These are phyloP conservation scores for Quercus robur DNA, from an alignment of 306 rosid species.

Conservation along the genomic window DNA sequence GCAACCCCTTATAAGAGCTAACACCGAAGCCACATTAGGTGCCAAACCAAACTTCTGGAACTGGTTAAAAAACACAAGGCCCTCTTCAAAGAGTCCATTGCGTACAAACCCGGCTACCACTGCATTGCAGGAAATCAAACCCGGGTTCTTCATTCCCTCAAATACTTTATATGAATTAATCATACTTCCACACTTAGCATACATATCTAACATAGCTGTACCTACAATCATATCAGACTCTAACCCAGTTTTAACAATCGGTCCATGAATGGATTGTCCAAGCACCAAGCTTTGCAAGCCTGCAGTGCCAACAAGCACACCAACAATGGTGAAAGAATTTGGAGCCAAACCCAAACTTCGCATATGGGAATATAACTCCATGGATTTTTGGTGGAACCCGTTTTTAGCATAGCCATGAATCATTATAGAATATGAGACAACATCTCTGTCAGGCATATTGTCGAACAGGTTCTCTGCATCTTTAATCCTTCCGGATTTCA, in stretches of 20 bases:
- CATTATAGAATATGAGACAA: slow-evolving; percentile 16
- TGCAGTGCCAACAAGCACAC: slow-evolving; percentile 4
- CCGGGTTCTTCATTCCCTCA: not conserved
- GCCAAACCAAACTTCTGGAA: slow-evolving; percentile 1
- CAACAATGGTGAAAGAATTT: slow-evolving; percentile 11
- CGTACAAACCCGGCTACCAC: slow-evolving; percentile 5
- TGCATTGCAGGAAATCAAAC: slow-evolving; percentile 14
- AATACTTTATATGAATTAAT: not conserved
- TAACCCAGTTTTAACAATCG: not conserved
- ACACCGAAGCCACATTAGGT: not conserved
- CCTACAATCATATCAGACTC: slow-evolving; percentile 9
- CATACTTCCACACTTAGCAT: slow-evolving; percentile 13
- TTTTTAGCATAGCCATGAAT: slow-evolving; percentile 14
- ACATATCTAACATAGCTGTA: not conserved
- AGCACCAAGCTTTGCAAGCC: not conserved
- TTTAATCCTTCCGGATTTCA: slow-evolving; percentile 1
- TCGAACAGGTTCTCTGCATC: slow-evolving; percentile 18
- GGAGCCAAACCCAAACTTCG: slow-evolving; percentile 1
- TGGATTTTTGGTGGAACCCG: not conserved
- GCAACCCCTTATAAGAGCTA: not conserved
- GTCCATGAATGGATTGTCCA: slow-evolving; percentile 8
- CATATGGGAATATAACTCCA: slow-evolving; percentile 1
- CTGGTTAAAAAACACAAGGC: not conserved
- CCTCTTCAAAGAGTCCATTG: slow-evolving; percentile 7
- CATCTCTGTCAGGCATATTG: slow-evolving; percentile 1